Base-by-base conservation (phyloP, 352 stramenopile species). In the Phytopythium mirpurense region DNA sequence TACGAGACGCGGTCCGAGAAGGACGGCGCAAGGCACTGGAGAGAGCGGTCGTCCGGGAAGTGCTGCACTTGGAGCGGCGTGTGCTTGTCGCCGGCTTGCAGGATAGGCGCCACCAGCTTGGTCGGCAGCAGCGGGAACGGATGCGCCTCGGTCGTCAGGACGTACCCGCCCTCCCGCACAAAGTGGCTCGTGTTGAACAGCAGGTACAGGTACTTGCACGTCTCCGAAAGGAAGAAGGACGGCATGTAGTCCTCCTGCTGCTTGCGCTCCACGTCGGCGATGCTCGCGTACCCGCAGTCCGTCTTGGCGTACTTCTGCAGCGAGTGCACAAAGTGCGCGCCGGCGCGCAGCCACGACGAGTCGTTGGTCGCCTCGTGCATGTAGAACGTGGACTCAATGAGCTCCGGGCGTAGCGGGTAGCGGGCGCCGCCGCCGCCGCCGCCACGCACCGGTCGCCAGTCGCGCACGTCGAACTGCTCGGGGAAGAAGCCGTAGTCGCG, bases 211-310 rank as follows among this genome's bases (percentile, higher is more conserved):
- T 99, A 99, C 69, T 99, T 99, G 66, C 97, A 88, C 14, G 97
- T 99, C 73, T 99, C 98, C 12, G 90, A 98, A 0, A 99, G 78
- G 63, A 99, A 99, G 63, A 98, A 99, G 7, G 88, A 98, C 42
- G 96, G 96, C 97, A 99, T 99, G 60, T 96, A 87, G 59, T 99
- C 89, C 18, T 97, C 77, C 43, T 98, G 81, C 74, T 79, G 55
- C 66, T 91, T 78, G 10, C 78, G 87, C 54, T 95, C 75, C 15
- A 98, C 74, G 61, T 98, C 78, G 10, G 62, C 65, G 41, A 95
- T 86, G 21, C 81, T 94, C 35, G 93, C 93, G 67, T 97, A 98
- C 9, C 96, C 96, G 59, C 96, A 99, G 31, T 72, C 73, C 1
- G 89, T 95, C 56, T 87, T 91, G n/a, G 84, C 81, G 56, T 96